Conservation (phyloP, 2,329 filamentous ascomycete genomes). For the Ophiostoma novo-ulmi region DNA sequence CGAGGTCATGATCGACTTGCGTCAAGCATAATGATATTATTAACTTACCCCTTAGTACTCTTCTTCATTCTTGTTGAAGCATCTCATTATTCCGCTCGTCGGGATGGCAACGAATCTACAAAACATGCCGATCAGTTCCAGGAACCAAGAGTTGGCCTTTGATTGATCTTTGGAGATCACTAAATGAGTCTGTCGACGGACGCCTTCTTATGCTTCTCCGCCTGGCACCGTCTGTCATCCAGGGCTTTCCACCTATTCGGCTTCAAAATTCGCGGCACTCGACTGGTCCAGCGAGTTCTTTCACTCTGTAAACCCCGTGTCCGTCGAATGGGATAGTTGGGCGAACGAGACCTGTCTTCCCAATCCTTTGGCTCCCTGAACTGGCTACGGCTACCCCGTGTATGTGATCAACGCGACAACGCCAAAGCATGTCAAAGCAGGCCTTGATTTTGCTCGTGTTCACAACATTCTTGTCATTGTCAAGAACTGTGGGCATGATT, state of each 20-base stretch:
- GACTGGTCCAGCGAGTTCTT: neutral
- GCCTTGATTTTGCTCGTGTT: neutral
- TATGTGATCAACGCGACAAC: constrained; percentile 2
- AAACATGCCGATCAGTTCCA: neutral
- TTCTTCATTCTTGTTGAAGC: neutral
- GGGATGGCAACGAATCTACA: neutral
- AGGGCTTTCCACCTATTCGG: neutral
- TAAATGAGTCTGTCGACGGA: neutral
- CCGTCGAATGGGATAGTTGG: neutral
- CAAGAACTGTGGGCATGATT: neutral
- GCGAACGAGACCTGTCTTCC: neutral
- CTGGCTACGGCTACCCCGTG: neutral
- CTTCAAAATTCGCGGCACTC: neutral
- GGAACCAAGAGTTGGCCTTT: neutral
- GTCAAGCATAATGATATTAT: neutral
- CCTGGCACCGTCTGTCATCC: neutral
- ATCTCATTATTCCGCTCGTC: neutral
- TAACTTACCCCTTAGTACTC: neutral
- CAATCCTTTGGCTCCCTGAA: neutral
- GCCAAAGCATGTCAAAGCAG: constrained; percentile 1
- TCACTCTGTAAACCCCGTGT: neutral
- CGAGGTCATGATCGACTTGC: neutral
- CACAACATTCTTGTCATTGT: neutral
- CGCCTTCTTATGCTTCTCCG: neutral
- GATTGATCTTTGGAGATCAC: neutral